A percentile compares a stretch with the other conserved stretches of the same genome.
Conservation (phyloP, 306 rosid genomes). For the Dicorynia guianensis region DNA sequence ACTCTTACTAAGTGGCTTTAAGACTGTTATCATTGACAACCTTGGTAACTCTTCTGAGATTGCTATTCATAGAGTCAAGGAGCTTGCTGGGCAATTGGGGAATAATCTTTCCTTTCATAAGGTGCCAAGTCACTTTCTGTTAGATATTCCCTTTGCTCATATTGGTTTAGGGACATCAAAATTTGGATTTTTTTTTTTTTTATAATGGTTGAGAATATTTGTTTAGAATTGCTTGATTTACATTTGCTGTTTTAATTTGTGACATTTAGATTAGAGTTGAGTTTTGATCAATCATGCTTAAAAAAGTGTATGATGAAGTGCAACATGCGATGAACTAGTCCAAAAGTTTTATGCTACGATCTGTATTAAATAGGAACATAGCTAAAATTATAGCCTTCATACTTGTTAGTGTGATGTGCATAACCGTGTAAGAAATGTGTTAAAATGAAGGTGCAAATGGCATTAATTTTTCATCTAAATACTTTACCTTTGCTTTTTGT, state of each 20-base stretch:
- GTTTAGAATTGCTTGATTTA: slow-evolving; percentile 35
- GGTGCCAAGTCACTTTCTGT: slow-evolving; percentile 47
- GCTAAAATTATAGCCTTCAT: too few species aligned
- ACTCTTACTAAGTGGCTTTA: slow-evolving; percentile 78
- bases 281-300: slow-evolving; percentile 12
- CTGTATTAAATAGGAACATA: too few species aligned
- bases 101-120: slow-evolving; percentile 77
- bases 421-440: too few species aligned
- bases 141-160: not conserved
- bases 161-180: not conserved
- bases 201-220: not conserved
- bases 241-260: slow-evolving; percentile 6
- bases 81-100: slow-evolving; percentile 82
- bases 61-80: slow-evolving; percentile 65
- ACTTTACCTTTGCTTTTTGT: too few species aligned
- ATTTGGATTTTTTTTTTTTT: not conserved
- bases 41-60: slow-evolving; percentile 83
- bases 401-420: too few species aligned
- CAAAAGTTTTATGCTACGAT: not conserved
- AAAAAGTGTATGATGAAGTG: not conserved
- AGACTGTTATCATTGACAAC: slow-evolving; percentile 76
- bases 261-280: not conserved
- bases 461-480: too few species aligned
- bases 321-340: not conserved
- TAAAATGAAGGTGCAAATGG: too few species aligned